Evolutionary conservation across 2,329 filamentous ascomycete genomes (phyloP).

Genomic region (Biscogniauxia sp.): DNA sequence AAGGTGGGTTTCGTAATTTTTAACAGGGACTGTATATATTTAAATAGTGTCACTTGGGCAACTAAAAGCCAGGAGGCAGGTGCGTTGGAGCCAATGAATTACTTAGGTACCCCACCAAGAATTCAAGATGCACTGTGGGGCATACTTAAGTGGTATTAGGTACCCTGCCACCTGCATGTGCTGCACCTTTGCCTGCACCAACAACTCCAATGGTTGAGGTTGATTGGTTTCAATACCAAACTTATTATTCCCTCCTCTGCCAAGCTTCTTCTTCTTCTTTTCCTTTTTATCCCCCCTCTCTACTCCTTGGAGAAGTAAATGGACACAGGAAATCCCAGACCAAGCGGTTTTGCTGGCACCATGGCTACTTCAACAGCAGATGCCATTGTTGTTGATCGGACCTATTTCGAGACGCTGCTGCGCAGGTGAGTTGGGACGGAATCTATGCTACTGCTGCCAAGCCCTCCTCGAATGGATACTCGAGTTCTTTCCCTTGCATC

Average conservation of each 20-base stretch:
- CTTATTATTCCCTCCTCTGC: not conserved
- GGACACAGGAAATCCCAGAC: not conserved
- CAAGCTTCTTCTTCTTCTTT: not conserved
- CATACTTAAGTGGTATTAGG: not conserved
- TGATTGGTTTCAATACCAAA: not conserved
- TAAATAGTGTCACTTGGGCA: not conserved
- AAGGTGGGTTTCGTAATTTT: no score
- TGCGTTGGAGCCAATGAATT: not conserved
- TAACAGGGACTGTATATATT: no score
- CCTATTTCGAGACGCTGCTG: constrained; percentile 60
- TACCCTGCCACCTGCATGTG: not conserved
- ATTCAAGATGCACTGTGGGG: not conserved
- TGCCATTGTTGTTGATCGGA: constrained; percentile 57
- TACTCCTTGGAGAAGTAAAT: not conserved
- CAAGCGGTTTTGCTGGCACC: not conserved
- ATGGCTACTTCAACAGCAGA: constrained; percentile 24
- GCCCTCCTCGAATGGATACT: constrained; percentile 1
- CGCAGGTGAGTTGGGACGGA: constrained; percentile 50
- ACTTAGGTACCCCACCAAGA: not conserved
- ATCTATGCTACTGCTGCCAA: not conserved
- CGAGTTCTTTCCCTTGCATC: not conserved
- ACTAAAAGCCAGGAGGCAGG: not conserved
- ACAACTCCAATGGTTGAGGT: not conserved
- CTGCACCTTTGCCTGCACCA: not conserved
- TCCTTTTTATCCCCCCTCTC: not conserved